Base-by-base conservation (phyloP, 495 filamentous ascomycete genomes). In the Neurospora intermedia region DNA sequence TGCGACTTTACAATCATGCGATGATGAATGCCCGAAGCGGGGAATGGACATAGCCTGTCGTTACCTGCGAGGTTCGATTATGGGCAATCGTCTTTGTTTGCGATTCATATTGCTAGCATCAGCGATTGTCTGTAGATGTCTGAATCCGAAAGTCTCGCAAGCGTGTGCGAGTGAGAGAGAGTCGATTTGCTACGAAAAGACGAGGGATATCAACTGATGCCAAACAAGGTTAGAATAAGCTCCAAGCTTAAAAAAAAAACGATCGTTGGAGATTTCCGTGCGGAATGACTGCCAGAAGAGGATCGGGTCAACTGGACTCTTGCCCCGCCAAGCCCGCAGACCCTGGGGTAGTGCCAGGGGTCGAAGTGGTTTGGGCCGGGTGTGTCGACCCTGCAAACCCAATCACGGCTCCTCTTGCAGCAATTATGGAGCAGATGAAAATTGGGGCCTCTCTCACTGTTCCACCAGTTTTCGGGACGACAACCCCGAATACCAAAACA, bases 351-450 rank as follows among this genome's bases (percentile, higher is more conserved):
- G 48, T 40, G 70, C 46, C 71, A 77, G 72, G 77, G 76, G 73
- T 45, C 48, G 46, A 69, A 48, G 23, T 16, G 54, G 23, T 62
- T 23, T 23, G 48, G 48, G 31, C 31, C 23, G 6, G 54, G 23
- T 59, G 5, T 31, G 54, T 59, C 41, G 13, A 73, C 39, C 73
- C 75, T 76, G 76, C 45, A 39, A 39, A 15, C 41, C 69, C 10
- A 70, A 13, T 43, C 70, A 42, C n/a, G 78, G 78, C 78, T 75
- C 73, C 70, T 80, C 46, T 41, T 72, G 40, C 48, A 39, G 9
- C 69, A 43, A 9, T 43, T 38, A 71, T 72, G 74, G 75, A 80
- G 74, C 77, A 80, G 75, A 79, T 80, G 78, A 78, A 77, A 80
- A 78, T 76, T 76, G 76, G 39, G 54, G 27, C 11, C 27, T 62